Percentiles rank a stretch among this genome's conserved stretches.
Conservation (phyloP, 805 yeast genomes). For the Candida coleopterorum region DNA sequence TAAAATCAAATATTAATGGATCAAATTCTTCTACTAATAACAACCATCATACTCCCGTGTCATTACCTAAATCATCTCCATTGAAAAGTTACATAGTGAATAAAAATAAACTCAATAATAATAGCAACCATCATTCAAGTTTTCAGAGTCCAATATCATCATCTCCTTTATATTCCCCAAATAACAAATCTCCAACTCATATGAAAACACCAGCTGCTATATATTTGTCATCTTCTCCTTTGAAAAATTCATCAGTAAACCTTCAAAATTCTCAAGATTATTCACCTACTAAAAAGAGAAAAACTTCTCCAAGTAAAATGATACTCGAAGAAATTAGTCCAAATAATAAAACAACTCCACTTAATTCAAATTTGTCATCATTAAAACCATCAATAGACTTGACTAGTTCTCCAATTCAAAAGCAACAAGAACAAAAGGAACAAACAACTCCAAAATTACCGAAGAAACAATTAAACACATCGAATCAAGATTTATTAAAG, state of each 20-base stretch:
- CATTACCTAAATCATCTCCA: slow-evolving; percentile 22
- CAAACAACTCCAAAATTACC: slow-evolving; percentile 28
- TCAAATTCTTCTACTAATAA: slow-evolving; percentile 1
- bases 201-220: slow-evolving; percentile 31
- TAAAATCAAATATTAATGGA: slow-evolving; percentile 13
- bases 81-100: slow-evolving; percentile 26
- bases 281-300: slow-evolving; percentile 29
- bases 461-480: slow-evolving; percentile 17
- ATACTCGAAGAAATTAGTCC: slow-evolving; percentile 30
- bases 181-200: slow-evolving; percentile 37
- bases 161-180: slow-evolving; percentile 35
- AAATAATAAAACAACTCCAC: slow-evolving; percentile 8
- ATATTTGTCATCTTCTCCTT: slow-evolving; percentile 32
- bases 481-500: slow-evolving; percentile 10
- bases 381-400: slow-evolving; percentile 29
- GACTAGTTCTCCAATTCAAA: slow-evolving; percentile 5
- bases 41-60: slow-evolving; percentile 7
- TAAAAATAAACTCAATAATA: slow-evolving; percentile 16
- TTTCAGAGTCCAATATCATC: slow-evolving; percentile 16
- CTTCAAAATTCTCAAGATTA: slow-evolving; percentile 15
- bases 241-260: slow-evolving; percentile 14
- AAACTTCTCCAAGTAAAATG: slow-evolving; percentile 18
- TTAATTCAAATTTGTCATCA: slow-evolving; percentile 4
- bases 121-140: slow-evolving; percentile 15
- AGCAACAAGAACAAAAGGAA: not conserved